Conservation (phyloP, 2,329 filamentous ascomycete genomes). For the Beauveria bassiana region DNA sequence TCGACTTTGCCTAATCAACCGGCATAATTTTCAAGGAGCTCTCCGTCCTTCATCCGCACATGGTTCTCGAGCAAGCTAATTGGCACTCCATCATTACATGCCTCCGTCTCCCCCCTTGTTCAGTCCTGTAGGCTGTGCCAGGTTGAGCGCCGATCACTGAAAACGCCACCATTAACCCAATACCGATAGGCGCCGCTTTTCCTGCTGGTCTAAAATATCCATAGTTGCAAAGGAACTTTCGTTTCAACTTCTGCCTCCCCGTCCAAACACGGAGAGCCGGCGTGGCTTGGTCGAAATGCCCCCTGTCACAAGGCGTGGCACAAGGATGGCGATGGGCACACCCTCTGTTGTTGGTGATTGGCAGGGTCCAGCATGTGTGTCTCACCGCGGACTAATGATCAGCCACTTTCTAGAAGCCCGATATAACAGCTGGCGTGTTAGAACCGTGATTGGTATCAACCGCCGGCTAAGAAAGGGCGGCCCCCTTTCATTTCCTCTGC, state of each 20-base stretch:
- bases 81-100: not conserved
- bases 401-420: slow-evolving; percentile 10
- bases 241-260: slow-evolving; percentile 2
- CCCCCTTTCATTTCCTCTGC: slow-evolving; percentile 8
- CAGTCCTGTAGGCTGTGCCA: not conserved
- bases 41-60: not conserved
- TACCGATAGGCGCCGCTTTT: not conserved
- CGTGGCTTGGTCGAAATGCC: not conserved
- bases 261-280: not conserved
- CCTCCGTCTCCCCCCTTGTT: not conserved
- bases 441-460: not conserved
- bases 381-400: slow-evolving; percentile 4
- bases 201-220: not conserved
- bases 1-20: not conserved
- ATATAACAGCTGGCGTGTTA: not conserved
- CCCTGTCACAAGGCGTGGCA: slow-evolving; percentile 4
- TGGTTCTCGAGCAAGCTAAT: slow-evolving; percentile 1
- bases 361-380: slow-evolving; percentile 9
- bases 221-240: not conserved
- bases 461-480: not conserved
- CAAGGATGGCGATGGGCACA: not conserved
- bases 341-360: slow-evolving; percentile 7
- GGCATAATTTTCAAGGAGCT: not conserved
- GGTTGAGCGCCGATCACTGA: slow-evolving; percentile 5
- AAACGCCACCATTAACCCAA: not conserved